Conservation (phyloP, 768 basidiomycete species). For the Neoboletus subvelutipes region DNA sequence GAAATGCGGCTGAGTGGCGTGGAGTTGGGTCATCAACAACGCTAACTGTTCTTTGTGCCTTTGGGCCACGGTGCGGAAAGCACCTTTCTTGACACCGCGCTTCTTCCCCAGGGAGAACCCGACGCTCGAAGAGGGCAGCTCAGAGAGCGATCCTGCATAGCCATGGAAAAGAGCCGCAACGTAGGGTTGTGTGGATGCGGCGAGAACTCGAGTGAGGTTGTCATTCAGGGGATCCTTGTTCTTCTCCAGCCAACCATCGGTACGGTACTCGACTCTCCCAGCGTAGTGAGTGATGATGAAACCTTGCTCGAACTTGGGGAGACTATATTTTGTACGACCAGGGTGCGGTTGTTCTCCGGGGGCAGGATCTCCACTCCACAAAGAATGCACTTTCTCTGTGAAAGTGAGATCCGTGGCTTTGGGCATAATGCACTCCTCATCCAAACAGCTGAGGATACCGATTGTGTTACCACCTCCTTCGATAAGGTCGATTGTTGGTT, state of each 20-base stretch:
- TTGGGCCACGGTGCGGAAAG: constrained; percentile 94
- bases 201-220: constrained; percentile 86
- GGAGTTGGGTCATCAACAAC: constrained; percentile 87
- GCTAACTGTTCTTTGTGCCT: constrained; percentile 94
- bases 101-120: constrained; percentile 54
- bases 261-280: constrained; percentile 93
- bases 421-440: constrained; percentile 99
- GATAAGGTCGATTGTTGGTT: constrained; percentile 98
- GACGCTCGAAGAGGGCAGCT: constrained; percentile 34
- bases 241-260: constrained; percentile 97
- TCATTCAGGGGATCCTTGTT: constrained; percentile 99
- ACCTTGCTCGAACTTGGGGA: constrained; percentile 87
- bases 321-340: constrained; percentile 80
- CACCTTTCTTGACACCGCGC: constrained; percentile 86
- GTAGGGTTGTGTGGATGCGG: constrained; percentile 78
- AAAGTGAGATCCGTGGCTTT: constrained; percentile 94
- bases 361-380: constrained; percentile 57
- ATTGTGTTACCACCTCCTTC: constrained; percentile 72
- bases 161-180: constrained; percentile 85
- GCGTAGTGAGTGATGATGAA: constrained; percentile 97
- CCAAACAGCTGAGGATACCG: constrained; percentile 89
- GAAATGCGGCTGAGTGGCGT: constrained; percentile 96
- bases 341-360: constrained; percentile 56
- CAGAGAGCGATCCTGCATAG: constrained; percentile 50
- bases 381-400: constrained; percentile 82